Percentiles rank a stretch among this genome's conserved stretches.
Evolutionary conservation across 2,329 filamentous ascomycete species (phyloP).

Genomic region (Botrytis hyacinthi): DNA sequence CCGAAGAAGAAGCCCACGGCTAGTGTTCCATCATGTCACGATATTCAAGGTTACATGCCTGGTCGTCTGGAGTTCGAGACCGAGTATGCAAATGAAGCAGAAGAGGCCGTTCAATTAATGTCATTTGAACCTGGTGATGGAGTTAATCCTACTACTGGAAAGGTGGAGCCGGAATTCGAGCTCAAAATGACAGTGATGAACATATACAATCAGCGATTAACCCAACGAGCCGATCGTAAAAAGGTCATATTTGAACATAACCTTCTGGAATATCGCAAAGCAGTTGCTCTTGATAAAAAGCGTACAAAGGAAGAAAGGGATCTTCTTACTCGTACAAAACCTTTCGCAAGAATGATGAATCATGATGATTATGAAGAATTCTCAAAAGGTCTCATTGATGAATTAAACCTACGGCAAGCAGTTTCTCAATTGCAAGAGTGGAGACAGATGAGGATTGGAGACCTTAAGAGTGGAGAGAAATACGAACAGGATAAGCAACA

Average conservation of each 20-base stretch:
- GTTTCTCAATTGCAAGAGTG: slow-evolving; percentile 92
- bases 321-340: slow-evolving; percentile 87
- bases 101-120: slow-evolving; percentile 98
- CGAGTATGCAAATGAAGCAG: slow-evolving; percentile 95
- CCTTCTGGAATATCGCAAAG: slow-evolving; percentile 89
- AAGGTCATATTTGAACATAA: slow-evolving; percentile 96
- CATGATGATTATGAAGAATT: slow-evolving; percentile 85
- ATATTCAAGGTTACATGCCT: slow-evolving; percentile 98
- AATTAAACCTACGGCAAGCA: slow-evolving; percentile 86
- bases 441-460: slow-evolving; percentile 79
- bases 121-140: slow-evolving; percentile 96
- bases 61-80: slow-evolving; percentile 96
- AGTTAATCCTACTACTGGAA: slow-evolving; percentile 76
- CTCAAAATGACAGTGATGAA: slow-evolving; percentile 98
- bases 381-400: slow-evolving; percentile 80
- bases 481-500: slow-evolving; percentile 86
- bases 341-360: slow-evolving; percentile 96
- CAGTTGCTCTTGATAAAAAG: slow-evolving; percentile 86
- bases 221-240: slow-evolving; percentile 88
- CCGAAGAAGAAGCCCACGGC: slow-evolving; percentile 96
- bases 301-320: slow-evolving; percentile 94
- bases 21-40: slow-evolving; percentile 92
- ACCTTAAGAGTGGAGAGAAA: slow-evolving; percentile 82
- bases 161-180: slow-evolving; percentile 93
- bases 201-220: slow-evolving; percentile 91